Evolutionary conservation across 306 rosid species (phyloP).

Genomic region (Dryas drummondii): DNA sequence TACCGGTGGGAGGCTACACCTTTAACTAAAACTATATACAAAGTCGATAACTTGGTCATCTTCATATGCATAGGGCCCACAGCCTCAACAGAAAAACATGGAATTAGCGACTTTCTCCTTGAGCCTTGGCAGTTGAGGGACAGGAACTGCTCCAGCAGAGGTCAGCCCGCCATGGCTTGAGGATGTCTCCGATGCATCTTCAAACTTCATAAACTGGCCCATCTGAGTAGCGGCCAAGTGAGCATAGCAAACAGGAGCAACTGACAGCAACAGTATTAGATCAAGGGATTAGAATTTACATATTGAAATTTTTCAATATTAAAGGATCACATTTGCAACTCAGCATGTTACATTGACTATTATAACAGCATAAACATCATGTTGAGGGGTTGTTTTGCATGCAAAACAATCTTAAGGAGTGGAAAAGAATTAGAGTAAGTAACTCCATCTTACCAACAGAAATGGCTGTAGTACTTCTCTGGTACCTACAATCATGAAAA

Average conservation of each 20-base stretch:
- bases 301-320: neutral
- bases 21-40: conserved; percentile 29
- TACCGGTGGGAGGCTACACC: conserved; percentile 19
- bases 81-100: conserved; percentile 78
- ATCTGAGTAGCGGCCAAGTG: conserved; percentile 86
- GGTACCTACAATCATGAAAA: conserved; percentile 55
- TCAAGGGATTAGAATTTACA: neutral
- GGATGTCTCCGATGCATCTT: conserved; percentile 74
- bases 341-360: neutral
- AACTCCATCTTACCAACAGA: conserved; percentile 63
- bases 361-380: neutral
- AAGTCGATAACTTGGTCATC: neutral
- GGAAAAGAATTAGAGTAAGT: neutral
- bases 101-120: conserved; percentile 54
- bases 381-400: neutral
- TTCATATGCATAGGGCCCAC: neutral
- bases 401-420: neutral
- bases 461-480: conserved; percentile 91
- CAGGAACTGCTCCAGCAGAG: conserved; percentile 55
- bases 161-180: conserved; percentile 72
- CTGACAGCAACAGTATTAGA: conserved; percentile 38
- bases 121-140: conserved; percentile 75
- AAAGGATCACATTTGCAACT: neutral
- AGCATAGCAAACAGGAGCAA: conserved; percentile 92
- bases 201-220: conserved; percentile 75